phyloP scores from a whole-genome alignment of 306 rosid genomes.

The Dalbergia cochinchinensis region DNA sequence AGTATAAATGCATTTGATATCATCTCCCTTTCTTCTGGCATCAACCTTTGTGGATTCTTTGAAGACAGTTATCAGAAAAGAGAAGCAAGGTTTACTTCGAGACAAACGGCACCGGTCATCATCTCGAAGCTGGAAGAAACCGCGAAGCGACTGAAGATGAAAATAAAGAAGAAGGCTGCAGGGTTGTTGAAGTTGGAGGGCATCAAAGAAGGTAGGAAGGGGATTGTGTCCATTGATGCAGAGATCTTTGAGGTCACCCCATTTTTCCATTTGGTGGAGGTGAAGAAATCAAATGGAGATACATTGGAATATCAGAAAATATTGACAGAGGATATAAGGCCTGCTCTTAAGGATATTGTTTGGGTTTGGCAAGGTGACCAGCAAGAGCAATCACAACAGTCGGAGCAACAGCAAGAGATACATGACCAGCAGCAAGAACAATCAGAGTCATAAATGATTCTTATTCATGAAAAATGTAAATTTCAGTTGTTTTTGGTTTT shows the following conservation, averaged over 20 bases:
- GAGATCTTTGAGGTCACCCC: constrained; percentile 61
- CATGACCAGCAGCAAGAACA: constrained; percentile 42
- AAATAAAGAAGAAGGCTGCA: constrained; percentile 53
- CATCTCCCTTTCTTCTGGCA: constrained; percentile 55
- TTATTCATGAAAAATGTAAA: too few species aligned
- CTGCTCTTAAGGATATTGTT: constrained; percentile 63
- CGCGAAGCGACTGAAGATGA: constrained; percentile 53
- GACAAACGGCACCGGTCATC: constrained; percentile 56
- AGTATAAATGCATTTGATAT: constrained; percentile 70
- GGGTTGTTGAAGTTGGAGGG: constrained; percentile 58
- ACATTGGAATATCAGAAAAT: constrained; percentile 61
- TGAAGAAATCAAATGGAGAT: constrained; percentile 64
- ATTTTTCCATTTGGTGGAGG: constrained; percentile 60
- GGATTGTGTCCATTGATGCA: constrained; percentile 55
- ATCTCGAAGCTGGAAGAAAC: constrained; percentile 54
- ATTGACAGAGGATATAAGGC: constrained; percentile 57
- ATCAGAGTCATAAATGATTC: constrained; percentile 7
- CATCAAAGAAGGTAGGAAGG: constrained; percentile 56
- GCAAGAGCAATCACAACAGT: constrained; percentile 46
- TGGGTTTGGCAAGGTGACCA: constrained; percentile 68
- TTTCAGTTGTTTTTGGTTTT: too few species aligned
- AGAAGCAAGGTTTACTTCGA: constrained; percentile 58
- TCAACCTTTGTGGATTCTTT: constrained; percentile 58
- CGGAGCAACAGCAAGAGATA: constrained; percentile 37
- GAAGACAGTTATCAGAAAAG: constrained; percentile 49